Base-by-base conservation (phyloP, 2,329 filamentous ascomycete genomes). In the Erysiphe pulchra region DNA sequence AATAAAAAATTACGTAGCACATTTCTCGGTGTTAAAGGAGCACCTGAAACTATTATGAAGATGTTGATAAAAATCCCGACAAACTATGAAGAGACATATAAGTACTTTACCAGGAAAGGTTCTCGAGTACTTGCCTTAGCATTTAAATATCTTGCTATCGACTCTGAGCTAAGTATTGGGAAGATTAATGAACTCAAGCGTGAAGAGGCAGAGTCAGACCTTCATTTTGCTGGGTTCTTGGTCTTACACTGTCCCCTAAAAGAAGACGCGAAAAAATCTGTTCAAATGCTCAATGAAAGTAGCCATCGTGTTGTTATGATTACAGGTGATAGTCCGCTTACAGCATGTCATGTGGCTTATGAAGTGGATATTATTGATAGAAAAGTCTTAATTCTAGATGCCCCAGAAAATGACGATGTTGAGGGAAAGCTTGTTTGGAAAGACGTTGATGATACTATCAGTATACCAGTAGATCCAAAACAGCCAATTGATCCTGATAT, bases 221-320 rank as follows among this genome's bases (percentile, higher is more conserved):
- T 98, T 43, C 75, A 71, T 17, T 98, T 98, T 62, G 90, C 90
- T 49, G 90, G 90, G 48, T 98, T 98, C 66, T 67, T 98, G 50
- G 85, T 98, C 45, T 68, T 98, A 30, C 87, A 94, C 61, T 94
- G 85, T 56, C 90, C 90, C 5, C 69, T 98, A 47, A 98, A 98
- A 64, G 86, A 93, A 24, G 90, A 98, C 60, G 90, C 90, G 42
- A 81, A 92, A 63, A 78, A 90, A 60, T 77, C 90, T 36, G 83
- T 98, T 37, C 83, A 80, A 52, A 94, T 95, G 84, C 71, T 98
- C 54, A 98, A 94, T 59, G 90, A 98, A 66, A 95, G 87, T 63
- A 95, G 86, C 63, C 90, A 98, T 62, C 83, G 90, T 54, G 85
- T 93, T 42, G 81, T 98, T 54, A 98, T 98, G 90, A 98, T 98